Evolutionary conservation across 352 stramenopile species (phyloP).

Genomic region (Peronospora destructor): DNA sequence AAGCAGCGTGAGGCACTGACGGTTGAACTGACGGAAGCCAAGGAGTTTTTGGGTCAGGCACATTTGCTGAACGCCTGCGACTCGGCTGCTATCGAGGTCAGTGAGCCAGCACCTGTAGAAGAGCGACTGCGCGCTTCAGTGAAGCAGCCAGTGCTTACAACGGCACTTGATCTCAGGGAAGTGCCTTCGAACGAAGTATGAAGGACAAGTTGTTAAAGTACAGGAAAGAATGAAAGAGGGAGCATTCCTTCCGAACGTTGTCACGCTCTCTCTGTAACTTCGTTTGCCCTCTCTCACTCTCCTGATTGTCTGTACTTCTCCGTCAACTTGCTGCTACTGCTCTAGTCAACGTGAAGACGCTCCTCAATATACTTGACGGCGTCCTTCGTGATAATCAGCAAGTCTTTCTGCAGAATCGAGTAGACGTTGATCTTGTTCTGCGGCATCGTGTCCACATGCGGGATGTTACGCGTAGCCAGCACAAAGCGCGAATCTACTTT

Average conservation of each 20-base stretch:
- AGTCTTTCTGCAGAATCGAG: conserved; percentile 85
- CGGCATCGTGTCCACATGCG: conserved; percentile 73
- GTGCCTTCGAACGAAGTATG: conserved; percentile 41
- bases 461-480: conserved; percentile 81
- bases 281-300: conserved; percentile 6
- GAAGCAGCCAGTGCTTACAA: conserved; percentile 36
- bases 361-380: conserved; percentile 86
- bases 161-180: conserved; percentile 44
- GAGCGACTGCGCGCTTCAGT: conserved; percentile 55
- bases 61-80: conserved; percentile 40
- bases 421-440: conserved; percentile 88
- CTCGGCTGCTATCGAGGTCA: conserved; percentile 36
- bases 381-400: conserved; percentile 80
- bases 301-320: conserved; percentile 17
- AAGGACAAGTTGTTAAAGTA: conserved; percentile 4
- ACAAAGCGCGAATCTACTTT: conserved; percentile 71
- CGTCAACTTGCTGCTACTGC: conserved; percentile 7
- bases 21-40: conserved; percentile 53
- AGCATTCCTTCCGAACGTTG: conserved; percentile 12
- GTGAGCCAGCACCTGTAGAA: conserved; percentile 52
- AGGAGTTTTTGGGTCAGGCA: conserved; percentile 67
- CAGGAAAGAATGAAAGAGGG: conserved; percentile 4
- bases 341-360: conserved; percentile 77
- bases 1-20: conserved; percentile 67
- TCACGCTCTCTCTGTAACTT: conserved; percentile 24